These are phyloP conservation scores for Brassica hybrid DNA, from an alignment of 441 rosid genomes.

Conservation along the genomic window DNA sequence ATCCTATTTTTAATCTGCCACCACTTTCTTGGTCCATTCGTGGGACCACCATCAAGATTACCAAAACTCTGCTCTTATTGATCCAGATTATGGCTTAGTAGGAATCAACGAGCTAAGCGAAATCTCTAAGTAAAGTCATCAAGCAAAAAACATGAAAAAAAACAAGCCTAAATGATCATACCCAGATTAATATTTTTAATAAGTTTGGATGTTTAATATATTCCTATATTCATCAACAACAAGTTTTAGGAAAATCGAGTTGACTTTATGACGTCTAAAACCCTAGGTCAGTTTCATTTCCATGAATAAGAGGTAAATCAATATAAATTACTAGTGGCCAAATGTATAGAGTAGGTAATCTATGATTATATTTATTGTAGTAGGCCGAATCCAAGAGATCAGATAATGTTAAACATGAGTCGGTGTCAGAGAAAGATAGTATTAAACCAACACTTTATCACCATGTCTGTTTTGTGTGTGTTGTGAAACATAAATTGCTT, in stretches of 20 bases:
- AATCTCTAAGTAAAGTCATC: background rate
- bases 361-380: background rate
- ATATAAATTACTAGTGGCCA: background rate
- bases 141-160: background rate
- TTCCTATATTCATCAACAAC: background rate
- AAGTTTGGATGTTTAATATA: background rate
- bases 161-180: background rate
- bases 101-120: background rate
- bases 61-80: conserved; percentile 25
- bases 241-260: background rate
- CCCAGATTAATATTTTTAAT: background rate
- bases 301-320: background rate
- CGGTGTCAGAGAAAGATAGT: background rate
- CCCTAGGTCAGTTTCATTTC: conserved; percentile 41
- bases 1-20: conserved; percentile 60
- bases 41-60: conserved; percentile 62
- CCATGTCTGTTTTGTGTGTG: background rate
- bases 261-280: background rate
- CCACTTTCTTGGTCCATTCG: conserved; percentile 59
- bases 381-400: conserved; percentile 23
- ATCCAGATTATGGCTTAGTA: background rate
- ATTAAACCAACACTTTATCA: background rate
- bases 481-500: background rate
- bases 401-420: background rate
- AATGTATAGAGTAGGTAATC: background rate